phyloP scores from a whole-genome alignment of 805 yeast genomes.

The Yamadazyma paraphyllophila region DNA sequence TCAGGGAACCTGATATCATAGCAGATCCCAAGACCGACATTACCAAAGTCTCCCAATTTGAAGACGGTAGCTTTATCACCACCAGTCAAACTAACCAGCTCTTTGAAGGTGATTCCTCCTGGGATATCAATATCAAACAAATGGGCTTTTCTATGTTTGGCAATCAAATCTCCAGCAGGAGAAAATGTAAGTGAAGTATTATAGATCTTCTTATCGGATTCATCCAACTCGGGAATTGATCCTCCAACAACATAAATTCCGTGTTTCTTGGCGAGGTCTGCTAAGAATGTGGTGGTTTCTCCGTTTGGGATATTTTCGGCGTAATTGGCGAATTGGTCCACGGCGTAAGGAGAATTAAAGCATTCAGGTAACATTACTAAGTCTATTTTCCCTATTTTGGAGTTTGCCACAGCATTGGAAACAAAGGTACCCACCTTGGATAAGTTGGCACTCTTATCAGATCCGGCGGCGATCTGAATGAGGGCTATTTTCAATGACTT shows the following conservation, averaged over 20 bases:
- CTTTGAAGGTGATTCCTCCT: conserved; percentile 84
- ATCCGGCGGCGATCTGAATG: conserved; percentile 77
- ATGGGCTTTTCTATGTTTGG: conserved; percentile 85
- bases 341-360: conserved; percentile 94
- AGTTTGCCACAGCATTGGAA: conserved; percentile 50
- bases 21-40: conserved; percentile 82
- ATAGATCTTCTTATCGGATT: conserved; percentile 49
- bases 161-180: conserved; percentile 72
- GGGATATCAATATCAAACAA: conserved; percentile 92
- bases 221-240: conserved; percentile 77
- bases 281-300: conserved; percentile 58
- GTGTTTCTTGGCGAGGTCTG: conserved; percentile 63
- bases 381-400: conserved; percentile 46
- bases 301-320: conserved; percentile 86
- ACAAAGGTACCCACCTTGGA: conserved; percentile 63
- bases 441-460: conserved; percentile 78
- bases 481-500: conserved; percentile 76
- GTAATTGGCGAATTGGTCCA: conserved; percentile 78
- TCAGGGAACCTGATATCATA: conserved; percentile 83
- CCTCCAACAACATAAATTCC: conserved; percentile 80
- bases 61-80: conserved; percentile 83
- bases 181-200: conserved; percentile 81
- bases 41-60: conserved; percentile 60
- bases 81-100: conserved; percentile 69
- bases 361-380: conserved; percentile 91